A percentile compares a stretch with the other conserved stretches of the same genome.
Conservation (phyloP, 192 early-diverging fungal genomes). For the Entophlyctis luteolus region DNA sequence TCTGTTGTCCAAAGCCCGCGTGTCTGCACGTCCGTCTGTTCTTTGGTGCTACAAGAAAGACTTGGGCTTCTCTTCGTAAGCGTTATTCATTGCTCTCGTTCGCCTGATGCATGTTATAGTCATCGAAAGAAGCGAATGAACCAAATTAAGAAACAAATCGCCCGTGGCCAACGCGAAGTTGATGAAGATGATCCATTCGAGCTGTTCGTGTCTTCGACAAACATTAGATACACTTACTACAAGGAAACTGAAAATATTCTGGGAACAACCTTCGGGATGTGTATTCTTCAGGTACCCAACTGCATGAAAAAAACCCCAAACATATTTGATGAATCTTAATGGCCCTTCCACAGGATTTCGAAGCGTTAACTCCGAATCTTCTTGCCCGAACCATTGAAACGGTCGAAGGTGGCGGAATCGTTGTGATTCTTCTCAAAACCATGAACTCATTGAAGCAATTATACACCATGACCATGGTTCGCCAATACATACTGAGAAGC, state of each 20-base stretch:
- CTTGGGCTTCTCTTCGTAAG: conserved; percentile 67
- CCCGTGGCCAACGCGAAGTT: conserved; percentile 81
- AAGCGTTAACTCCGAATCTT: conserved; percentile 95
- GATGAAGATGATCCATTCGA: conserved; percentile 99
- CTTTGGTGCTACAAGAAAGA: conserved; percentile 99
- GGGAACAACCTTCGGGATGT: conserved; percentile 98
- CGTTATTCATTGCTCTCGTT: not conserved
- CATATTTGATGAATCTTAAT: conserved; percentile 17
- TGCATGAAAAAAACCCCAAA: no score
- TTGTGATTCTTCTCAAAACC: conserved; percentile 87
- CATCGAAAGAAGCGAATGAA: conserved; percentile 96
- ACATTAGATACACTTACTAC: conserved; percentile 98
- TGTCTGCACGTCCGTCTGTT: conserved; percentile 85
- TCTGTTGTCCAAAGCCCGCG: conserved; percentile 89
- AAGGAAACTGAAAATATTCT: conserved; percentile 98
- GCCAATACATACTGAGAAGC: not conserved
- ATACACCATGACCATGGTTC: conserved; percentile 95
- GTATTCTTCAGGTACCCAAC: conserved; percentile 66
- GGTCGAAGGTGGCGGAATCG: conserved; percentile 94
- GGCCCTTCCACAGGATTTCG: conserved; percentile 73
- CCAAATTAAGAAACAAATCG: conserved; percentile 93
- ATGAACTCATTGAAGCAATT: conserved; percentile 96
- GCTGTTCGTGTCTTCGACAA: conserved; percentile 89
- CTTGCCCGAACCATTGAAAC: conserved; percentile 97
- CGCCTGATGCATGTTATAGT: conserved; percentile 27